Conservation (phyloP, 2,329 filamentous ascomycete species). For the Dichotomopilus funicola region DNA sequence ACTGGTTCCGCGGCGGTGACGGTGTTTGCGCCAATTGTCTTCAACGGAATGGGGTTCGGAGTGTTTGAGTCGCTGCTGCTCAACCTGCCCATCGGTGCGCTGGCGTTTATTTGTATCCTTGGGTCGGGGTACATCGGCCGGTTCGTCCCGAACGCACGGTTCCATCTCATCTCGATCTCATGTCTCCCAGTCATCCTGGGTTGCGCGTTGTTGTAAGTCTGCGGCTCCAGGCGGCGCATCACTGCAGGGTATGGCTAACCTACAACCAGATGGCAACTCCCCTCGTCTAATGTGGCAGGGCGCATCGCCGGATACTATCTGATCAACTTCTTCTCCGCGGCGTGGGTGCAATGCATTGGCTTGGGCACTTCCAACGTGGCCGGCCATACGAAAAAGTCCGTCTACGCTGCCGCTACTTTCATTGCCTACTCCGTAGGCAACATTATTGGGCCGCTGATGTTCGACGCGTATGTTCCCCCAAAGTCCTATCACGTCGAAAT, state of each 20-base stretch:
- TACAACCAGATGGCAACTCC: slow-evolving; percentile 22
- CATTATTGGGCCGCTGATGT: slow-evolving; percentile 30
- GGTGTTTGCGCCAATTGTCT: slow-evolving; percentile 52
- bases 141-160: slow-evolving; percentile 22
- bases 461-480: slow-evolving; percentile 23
- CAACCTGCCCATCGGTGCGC: slow-evolving; percentile 29
- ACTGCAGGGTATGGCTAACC: too few relatives aligned
- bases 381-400: slow-evolving; percentile 30
- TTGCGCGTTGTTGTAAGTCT: slow-evolving; percentile 26
- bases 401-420: slow-evolving; percentile 27
- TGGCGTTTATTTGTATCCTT: slow-evolving; percentile 28
- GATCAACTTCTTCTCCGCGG: slow-evolving; percentile 28
- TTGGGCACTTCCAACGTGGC: slow-evolving; percentile 30
- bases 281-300: slow-evolving; percentile 18
- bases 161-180: slow-evolving; percentile 25
- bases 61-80: slow-evolving; percentile 26
- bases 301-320: slow-evolving; percentile 28
- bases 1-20: slow-evolving; percentile 65
- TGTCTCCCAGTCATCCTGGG: slow-evolving; percentile 28
- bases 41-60: slow-evolving; percentile 45
- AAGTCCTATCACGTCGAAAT: too few relatives aligned
- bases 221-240: not conserved
- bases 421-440: slow-evolving; percentile 32
- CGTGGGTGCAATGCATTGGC: slow-evolving; percentile 28
- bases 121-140: slow-evolving; percentile 27